Evolutionary conservation across 192 early-diverging fungal genomes (phyloP), one percentile per base, ranked within the genome.

Genomic region (Coemansia aciculifera): DNA sequence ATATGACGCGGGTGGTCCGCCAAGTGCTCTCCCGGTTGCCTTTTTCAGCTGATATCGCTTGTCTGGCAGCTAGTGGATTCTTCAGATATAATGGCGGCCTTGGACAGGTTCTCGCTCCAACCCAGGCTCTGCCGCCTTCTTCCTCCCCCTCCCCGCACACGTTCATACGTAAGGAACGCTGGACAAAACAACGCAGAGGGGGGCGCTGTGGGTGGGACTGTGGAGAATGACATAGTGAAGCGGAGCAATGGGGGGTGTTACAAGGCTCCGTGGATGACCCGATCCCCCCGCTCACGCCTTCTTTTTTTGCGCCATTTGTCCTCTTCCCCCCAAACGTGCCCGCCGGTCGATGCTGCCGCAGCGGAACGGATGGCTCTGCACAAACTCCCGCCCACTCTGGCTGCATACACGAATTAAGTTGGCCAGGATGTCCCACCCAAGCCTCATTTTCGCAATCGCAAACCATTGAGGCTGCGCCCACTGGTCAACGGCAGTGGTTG

Each of bases 171-270:
- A 57, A 57, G 54, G 54, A 57, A 15, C 29, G 15, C 54, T 31
- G 29, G 54, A 34, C 54, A 34, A 57, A 57, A 31, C 54, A 57
- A 57, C 15, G 54, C 13, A 31, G 54, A 6, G 29, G 2, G 29
- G 31, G 54, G 54, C 51, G 54, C 54, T 57, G 54, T 57, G 54
- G 29, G 31, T 17, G 54, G 54, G 54, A 57, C 54, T 57, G 54
- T 57, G 54, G 54, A 57, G 54, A 57, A 57, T 57, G 12, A 7
- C 54, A 54, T 31, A 57, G 54, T 32, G 54, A 5, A 57, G 54
- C 54, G 54, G 54, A 57, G 54, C 54, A n/a, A 57, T 57, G 54
- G 54, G 29, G 54, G 54, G 54, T 57, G 54, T 57, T 31, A 31
- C 54, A 57, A 57, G 54, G 54, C 54, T 57, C 54, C 54, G 54